These are phyloP conservation scores for Microsporum audouinii DNA, from an alignment of 2,329 filamentous ascomycete species.

Conservation along the genomic window DNA sequence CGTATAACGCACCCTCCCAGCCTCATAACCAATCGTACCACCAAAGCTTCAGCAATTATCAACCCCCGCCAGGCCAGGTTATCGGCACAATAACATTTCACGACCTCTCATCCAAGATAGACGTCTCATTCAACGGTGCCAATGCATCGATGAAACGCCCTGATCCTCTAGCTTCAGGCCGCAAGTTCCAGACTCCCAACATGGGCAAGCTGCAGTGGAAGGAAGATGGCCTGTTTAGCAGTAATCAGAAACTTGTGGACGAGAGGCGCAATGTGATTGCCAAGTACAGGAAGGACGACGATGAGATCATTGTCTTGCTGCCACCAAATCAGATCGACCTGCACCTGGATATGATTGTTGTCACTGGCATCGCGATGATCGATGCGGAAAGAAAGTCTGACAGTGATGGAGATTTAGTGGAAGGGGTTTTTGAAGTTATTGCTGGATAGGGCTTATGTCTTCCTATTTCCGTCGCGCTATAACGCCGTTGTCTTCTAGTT, in stretches of 20 bases:
- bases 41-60: constrained; percentile 1
- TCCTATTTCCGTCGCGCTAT: not conserved
- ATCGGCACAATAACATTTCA: constrained; percentile 12
- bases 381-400: constrained; percentile 10
- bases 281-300: constrained; percentile 7
- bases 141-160: constrained; percentile 12
- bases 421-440: not conserved
- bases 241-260: constrained; percentile 12
- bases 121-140: constrained; percentile 7
- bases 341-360: constrained; percentile 13
- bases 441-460: not conserved
- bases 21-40: not conserved
- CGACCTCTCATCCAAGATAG: constrained; percentile 14
- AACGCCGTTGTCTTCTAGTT: not conserved
- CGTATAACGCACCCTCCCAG: not conserved
- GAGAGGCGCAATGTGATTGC: constrained; percentile 11
- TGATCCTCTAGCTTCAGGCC: constrained; percentile 9
- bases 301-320: constrained; percentile 8
- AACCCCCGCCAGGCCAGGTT: not conserved
- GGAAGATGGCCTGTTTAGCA: constrained; percentile 9
- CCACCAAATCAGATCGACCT: constrained; percentile 5
- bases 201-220: constrained; percentile 14
- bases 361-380: constrained; percentile 12
- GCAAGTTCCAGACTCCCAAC: constrained; percentile 10
- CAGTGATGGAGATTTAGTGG: constrained; percentile 5